A percentile compares a stretch with the other conserved stretches of the same genome.
Conservation (phyloP, 2,329 filamentous ascomycete species). For the Arthroderma sp. region DNA sequence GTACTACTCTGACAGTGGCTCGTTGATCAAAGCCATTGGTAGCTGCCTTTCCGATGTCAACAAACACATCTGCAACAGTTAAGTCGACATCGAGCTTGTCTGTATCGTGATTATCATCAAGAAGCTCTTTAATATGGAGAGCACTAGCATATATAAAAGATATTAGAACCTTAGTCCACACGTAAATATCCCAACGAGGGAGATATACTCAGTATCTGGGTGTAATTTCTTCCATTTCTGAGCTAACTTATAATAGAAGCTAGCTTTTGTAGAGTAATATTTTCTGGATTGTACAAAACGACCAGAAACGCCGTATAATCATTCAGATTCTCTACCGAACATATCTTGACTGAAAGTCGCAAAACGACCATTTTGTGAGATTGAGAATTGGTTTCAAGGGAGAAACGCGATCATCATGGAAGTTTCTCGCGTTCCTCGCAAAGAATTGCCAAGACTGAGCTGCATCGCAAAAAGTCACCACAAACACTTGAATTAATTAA, state of each 20-base stretch:
- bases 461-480: too few relatives aligned
- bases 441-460: too few relatives aligned
- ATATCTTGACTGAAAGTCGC: slow-evolving; percentile 25
- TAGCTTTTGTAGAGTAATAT: slow-evolving; percentile 18
- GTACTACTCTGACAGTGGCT: slow-evolving; percentile 22
- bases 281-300: slow-evolving; percentile 20
- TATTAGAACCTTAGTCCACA: neutral
- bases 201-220: slow-evolving; percentile 21
- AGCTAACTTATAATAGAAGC: slow-evolving; percentile 20
- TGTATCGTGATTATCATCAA: slow-evolving; percentile 23
- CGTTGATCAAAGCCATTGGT: slow-evolving; percentile 24
- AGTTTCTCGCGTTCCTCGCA: too few relatives aligned
- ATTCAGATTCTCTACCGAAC: slow-evolving; percentile 6
- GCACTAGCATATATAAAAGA: slow-evolving; percentile 4
- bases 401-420: too few relatives aligned
- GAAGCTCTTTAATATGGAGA: slow-evolving; percentile 24
- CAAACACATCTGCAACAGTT: slow-evolving; percentile 27
- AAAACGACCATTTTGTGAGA: slow-evolving; percentile 21
- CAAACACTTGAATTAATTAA: too few relatives aligned
- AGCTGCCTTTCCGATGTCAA: slow-evolving; percentile 23
- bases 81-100: slow-evolving; percentile 21
- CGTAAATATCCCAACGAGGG: neutral
- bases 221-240: slow-evolving; percentile 22
- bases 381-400: neutral
- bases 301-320: slow-evolving; percentile 16